phyloP scores from a whole-genome alignment of 441 rosid species.

The California macrophylla region DNA sequence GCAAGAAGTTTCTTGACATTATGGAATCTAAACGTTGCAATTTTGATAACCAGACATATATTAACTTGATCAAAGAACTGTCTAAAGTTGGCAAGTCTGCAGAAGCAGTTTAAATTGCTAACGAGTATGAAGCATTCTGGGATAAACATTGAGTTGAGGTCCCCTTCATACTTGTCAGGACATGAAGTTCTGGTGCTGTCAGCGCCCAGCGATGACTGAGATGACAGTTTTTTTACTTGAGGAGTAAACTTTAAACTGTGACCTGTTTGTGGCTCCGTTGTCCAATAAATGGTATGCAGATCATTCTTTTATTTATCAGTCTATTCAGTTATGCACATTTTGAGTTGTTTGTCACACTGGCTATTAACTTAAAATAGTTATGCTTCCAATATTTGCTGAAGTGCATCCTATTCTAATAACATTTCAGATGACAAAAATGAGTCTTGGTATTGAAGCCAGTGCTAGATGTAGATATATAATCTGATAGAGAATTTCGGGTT shows the following conservation, averaged over 20 bases:
- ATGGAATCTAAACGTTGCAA: slow-evolving; percentile 37
- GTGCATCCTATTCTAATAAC: background rate
- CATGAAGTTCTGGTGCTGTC: slow-evolving; percentile 2
- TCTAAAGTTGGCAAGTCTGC: slow-evolving; percentile 27
- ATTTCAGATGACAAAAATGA: background rate
- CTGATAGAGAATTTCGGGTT: background rate
- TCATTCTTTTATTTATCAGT: background rate
- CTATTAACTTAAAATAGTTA: background rate
- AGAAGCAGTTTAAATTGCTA: slow-evolving; percentile 23
- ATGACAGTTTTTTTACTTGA: slow-evolving; percentile 3
- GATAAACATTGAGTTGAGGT: slow-evolving; percentile 9
- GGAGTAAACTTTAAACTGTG: slow-evolving; percentile 11
- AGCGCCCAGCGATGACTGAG: slow-evolving; percentile 2
- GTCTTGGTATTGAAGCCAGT: background rate
- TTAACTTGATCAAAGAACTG: slow-evolving; percentile 34
- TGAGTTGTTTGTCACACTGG: background rate
- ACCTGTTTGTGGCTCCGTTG: background rate
- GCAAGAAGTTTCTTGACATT: slow-evolving; percentile 39
- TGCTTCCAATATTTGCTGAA: slow-evolving; percentile 9
- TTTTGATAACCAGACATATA: slow-evolving; percentile 29
- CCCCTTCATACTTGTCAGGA: slow-evolving; percentile 3
- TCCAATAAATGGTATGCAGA: slow-evolving; percentile 18
- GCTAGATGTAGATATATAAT: background rate
- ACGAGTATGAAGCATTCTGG: slow-evolving; percentile 18
- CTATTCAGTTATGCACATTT: background rate